A percentile compares a stretch with the other conserved stretches of the same genome.
Conservation (phyloP, 441 rosid species). For the Dalechampia spathulata region DNA sequence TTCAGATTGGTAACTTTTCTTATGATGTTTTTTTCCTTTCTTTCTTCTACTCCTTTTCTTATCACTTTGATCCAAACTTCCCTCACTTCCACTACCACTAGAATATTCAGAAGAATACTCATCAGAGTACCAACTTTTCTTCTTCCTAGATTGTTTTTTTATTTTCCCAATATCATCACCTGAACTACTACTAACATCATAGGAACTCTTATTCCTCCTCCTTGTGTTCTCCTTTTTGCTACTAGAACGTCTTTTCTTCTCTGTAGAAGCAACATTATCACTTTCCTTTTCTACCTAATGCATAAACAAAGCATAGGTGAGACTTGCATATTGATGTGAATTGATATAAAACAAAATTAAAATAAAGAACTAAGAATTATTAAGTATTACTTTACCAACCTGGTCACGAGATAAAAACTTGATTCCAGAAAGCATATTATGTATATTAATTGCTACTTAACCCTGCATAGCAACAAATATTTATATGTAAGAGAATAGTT, state of each 20-base stretch:
- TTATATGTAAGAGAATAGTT: too few relatives aligned
- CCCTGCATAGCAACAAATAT: not conserved
- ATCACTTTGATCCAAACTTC: constrained; percentile 15
- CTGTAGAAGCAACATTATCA: constrained; percentile 9
- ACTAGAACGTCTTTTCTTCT: constrained; percentile 21
- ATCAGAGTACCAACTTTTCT: constrained; percentile 51
- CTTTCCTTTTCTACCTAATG: constrained; percentile 29
- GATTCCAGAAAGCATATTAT: constrained; percentile 60
- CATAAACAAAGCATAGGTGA: too few relatives aligned
- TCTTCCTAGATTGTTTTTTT: constrained; percentile 32
- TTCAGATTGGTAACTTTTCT: constrained; percentile 17
- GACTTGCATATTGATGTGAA: too few relatives aligned
- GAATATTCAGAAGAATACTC: constrained; percentile 27
- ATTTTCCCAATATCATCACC: constrained; percentile 49
- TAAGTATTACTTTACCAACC: constrained; percentile 26
- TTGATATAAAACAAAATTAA: too few relatives aligned
- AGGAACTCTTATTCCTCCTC: constrained; percentile 33
- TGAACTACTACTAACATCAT: constrained; percentile 46
- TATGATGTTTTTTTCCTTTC: constrained; percentile 18
- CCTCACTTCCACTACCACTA: constrained; percentile 24
- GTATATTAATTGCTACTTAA: not conserved
- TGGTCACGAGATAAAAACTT: constrained; percentile 70
- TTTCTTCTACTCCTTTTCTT: constrained; percentile 19
- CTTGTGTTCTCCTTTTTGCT: constrained; percentile 30
- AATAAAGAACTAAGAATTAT: too few relatives aligned